These are phyloP conservation scores for Boletus reticulatus DNA, from an alignment of 768 basidiomycete genomes.

Conservation along the genomic window DNA sequence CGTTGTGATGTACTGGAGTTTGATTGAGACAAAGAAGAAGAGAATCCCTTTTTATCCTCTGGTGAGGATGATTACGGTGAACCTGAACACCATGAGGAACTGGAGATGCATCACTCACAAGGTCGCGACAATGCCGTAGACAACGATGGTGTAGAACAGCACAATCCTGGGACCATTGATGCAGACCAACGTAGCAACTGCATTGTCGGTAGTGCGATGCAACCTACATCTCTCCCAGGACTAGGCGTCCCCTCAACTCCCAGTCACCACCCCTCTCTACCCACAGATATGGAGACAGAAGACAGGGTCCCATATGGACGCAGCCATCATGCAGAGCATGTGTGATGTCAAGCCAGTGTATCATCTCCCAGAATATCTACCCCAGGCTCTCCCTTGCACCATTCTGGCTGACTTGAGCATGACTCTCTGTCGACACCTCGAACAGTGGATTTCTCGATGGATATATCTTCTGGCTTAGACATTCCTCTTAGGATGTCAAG, in stretches of 20 bases:
- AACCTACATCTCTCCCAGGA: constrained; percentile 26
- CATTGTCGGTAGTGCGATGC: constrained; percentile 72
- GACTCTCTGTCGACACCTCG: constrained; percentile 23
- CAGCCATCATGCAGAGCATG: constrained; percentile 57
- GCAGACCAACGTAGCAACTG: constrained; percentile 59
- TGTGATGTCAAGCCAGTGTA: constrained; percentile 31
- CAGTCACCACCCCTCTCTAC: constrained; percentile 41
- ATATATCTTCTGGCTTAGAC: constrained; percentile 10
- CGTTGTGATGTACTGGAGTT: constrained; percentile 83
- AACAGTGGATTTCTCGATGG: constrained; percentile 22
- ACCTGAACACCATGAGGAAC: constrained; percentile 10
- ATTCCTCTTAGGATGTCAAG: constrained; percentile 36
- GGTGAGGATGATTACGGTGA: constrained; percentile 32
- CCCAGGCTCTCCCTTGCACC: constrained; percentile 38
- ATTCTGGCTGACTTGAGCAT: constrained; percentile 15
- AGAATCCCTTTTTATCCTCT: constrained; percentile 40
- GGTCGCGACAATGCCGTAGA: not conserved
- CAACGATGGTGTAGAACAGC: constrained; percentile 10
- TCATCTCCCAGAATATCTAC: constrained; percentile 29
- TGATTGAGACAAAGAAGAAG: constrained; percentile 61
- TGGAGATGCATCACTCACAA: constrained; percentile 14
- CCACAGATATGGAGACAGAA: constrained; percentile 57
- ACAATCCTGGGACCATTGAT: constrained; percentile 44
- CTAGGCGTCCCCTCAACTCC: constrained; percentile 30
- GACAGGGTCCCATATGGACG: constrained; percentile 63